Conservation (phyloP, 306 rosid species). For the Glycine latifolia region DNA sequence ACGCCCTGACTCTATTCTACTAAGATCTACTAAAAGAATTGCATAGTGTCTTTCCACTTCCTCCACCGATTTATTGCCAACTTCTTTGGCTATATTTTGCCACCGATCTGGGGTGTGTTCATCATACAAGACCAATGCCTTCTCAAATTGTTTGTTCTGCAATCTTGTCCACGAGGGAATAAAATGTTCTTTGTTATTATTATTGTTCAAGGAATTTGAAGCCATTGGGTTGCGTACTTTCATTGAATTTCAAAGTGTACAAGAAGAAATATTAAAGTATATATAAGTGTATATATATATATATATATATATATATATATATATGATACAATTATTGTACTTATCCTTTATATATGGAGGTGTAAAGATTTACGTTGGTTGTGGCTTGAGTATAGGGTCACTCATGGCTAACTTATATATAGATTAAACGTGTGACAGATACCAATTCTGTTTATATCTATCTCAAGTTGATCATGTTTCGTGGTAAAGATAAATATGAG, state of each 20-base stretch:
- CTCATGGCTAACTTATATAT: too few species aligned
- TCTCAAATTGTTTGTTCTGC: constrained; percentile 36
- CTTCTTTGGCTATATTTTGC: constrained; percentile 31
- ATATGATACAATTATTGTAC: background rate
- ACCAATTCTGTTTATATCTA: too few species aligned
- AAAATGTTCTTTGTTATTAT: background rate
- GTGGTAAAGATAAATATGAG: too few species aligned
- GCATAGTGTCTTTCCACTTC: constrained; percentile 36
- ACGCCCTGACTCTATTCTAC: constrained; percentile 11
- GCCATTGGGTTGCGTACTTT: background rate
- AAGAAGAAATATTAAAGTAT: background rate
- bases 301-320: too few species aligned
- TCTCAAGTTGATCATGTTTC: too few species aligned
- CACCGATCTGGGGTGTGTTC: constrained; percentile 24
- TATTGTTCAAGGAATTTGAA: background rate
- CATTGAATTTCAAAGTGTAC: background rate
- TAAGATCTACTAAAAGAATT: constrained; percentile 33
- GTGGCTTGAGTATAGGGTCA: background rate
- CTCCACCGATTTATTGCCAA: constrained; percentile 20
- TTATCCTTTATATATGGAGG: background rate
- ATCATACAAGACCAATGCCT: constrained; percentile 5
- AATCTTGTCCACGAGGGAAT: background rate
- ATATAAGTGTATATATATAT: too few species aligned
- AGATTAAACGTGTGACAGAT: too few species aligned
- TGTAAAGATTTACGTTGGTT: background rate